Base-by-base conservation (phyloP, 371 early-diverging fungal species). In the Syncephalis fuscata region DNA sequence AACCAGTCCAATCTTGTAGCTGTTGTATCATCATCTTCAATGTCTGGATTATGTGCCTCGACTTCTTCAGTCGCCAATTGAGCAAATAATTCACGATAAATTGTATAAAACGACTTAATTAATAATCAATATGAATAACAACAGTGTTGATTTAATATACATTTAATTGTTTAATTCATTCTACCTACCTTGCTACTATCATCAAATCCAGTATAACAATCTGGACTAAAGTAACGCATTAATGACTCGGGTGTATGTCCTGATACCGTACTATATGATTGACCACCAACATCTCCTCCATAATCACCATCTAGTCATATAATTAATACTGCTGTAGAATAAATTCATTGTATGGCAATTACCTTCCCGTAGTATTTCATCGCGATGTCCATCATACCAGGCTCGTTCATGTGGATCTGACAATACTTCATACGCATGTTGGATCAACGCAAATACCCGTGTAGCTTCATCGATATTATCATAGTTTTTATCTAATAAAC, bases 381-480 rank as follows among this genome's bases (percentile, higher is more conserved):
- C 87, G 49, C 83, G 57, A 62, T 90, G 86, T 5, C 72, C 71
- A 57, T 90, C 86, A 55, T 88, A 90, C 91, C 90, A 92, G 3
- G 85, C 69, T 36, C 94, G 80, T 62, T 93, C 94, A 44, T 92
- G 85, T 10, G 82, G 78, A 61, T 88, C 85, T 3, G 79, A 82
- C 41, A 88, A 55, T 0, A 84, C 80, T 49, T 92, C 90, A 58
- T 94, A 93, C 1, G 96, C 96, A 46, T 83, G 73, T 51, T 84
- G 88, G 40, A 94, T 82, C 52, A 80, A 63, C 0, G 86, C 75
- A 69, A 96, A 96, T 43, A 74, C 65, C 32, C 73, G 67, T 7
- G 88, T 91, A 2, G 92, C 84, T 61, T 88, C 90, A 45, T 87
- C 82, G 8, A 78, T 61, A 46, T 79, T 63, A 53, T 82, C 74